phyloP scores from a whole-genome alignment of 2,329 filamentous ascomycete species.

The Pseudocercospora macadamiae region DNA sequence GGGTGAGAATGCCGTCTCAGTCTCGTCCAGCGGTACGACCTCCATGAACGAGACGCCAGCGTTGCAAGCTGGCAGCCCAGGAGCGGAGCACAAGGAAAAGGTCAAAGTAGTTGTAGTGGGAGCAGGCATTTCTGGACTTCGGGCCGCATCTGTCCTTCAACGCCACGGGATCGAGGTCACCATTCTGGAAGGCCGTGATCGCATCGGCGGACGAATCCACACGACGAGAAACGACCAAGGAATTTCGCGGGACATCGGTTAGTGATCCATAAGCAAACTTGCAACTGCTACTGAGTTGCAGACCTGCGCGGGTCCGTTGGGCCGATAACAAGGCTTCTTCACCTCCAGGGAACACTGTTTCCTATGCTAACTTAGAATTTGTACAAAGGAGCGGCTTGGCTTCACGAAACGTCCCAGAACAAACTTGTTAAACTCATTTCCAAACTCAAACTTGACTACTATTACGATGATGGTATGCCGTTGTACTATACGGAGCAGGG shows the following conservation, averaged over 20 bases:
- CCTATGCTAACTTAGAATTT: constrained; percentile 22
- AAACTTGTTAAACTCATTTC: constrained; percentile 48
- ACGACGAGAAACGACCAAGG: constrained; percentile 43
- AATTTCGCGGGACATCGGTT: constrained; percentile 31
- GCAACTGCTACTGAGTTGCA: constrained; percentile 36
- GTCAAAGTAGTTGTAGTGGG: constrained; percentile 41
- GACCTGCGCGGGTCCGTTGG: constrained; percentile 34
- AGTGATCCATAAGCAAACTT: constrained; percentile 30
- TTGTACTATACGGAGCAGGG: constrained; percentile 48
- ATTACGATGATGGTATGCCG: constrained; percentile 50
- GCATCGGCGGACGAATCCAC: constrained; percentile 44
- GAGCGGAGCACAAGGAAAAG: constrained; percentile 15
- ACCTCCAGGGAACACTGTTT: constrained; percentile 28
- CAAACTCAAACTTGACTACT: constrained; percentile 47
- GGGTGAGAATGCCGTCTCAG: constrained; percentile 24
- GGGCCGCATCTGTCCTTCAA: constrained; percentile 41
- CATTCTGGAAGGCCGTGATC: constrained; percentile 40
- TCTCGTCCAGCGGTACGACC: constrained; percentile 25
- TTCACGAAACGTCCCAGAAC: constrained; percentile 52
- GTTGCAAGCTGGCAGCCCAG: constrained; percentile 19
- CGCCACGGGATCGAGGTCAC: constrained; percentile 41
- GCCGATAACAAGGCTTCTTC: constrained; percentile 29
- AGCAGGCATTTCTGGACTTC: constrained; percentile 42
- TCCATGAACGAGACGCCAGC: constrained; percentile 27
- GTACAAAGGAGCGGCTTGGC: constrained; percentile 47